A percentile compares a stretch with the other conserved stretches of the same genome.
phyloP scores from a whole-genome alignment of 805 yeast species.

The Yamadazyma phyllophila region DNA sequence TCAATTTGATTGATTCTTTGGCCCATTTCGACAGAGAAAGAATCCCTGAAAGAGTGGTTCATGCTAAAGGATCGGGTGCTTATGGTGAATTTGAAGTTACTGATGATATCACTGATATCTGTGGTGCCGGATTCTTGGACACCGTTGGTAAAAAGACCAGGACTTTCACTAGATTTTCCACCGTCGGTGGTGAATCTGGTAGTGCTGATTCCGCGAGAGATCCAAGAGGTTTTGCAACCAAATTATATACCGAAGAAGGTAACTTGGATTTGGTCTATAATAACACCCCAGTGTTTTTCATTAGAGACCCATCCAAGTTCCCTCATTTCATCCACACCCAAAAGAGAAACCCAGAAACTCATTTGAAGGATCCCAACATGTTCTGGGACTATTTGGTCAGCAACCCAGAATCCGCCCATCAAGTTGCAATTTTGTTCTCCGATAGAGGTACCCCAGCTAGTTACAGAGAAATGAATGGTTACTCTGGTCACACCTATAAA shows the following conservation, averaged over 20 bases:
- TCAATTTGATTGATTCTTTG: constrained; percentile 72
- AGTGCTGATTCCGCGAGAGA: constrained; percentile 83
- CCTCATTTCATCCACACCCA: constrained; percentile 89
- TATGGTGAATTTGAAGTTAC: constrained; percentile 85
- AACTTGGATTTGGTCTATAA: constrained; percentile 82
- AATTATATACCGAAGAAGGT: constrained; percentile 81
- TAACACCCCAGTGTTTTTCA: constrained; percentile 82
- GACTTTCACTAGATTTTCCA: constrained; percentile 73
- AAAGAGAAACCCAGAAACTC: constrained; percentile 80
- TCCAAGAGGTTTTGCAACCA: constrained; percentile 82
- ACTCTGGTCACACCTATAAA: constrained; percentile 81
- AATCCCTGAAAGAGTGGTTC: constrained; percentile 90
- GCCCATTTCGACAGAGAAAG: constrained; percentile 90
- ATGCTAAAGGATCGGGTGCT: constrained; percentile 93
- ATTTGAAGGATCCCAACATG: constrained; percentile 75
- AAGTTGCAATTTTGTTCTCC: constrained; percentile 67
- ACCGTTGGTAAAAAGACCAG: constrained; percentile 78
- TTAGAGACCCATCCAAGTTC: constrained; percentile 83
- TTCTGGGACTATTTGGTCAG: constrained; percentile 80
- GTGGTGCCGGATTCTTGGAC: constrained; percentile 67
- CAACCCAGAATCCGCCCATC: constrained; percentile 75
- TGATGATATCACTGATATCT: constrained; percentile 74
- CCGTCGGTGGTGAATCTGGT: constrained; percentile 85
- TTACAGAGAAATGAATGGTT: constrained; percentile 78
- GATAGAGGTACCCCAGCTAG: constrained; percentile 83